Base-by-base conservation (phyloP, 2,329 filamentous ascomycete genomes). In the Sordariomycetes sp. region DNA sequence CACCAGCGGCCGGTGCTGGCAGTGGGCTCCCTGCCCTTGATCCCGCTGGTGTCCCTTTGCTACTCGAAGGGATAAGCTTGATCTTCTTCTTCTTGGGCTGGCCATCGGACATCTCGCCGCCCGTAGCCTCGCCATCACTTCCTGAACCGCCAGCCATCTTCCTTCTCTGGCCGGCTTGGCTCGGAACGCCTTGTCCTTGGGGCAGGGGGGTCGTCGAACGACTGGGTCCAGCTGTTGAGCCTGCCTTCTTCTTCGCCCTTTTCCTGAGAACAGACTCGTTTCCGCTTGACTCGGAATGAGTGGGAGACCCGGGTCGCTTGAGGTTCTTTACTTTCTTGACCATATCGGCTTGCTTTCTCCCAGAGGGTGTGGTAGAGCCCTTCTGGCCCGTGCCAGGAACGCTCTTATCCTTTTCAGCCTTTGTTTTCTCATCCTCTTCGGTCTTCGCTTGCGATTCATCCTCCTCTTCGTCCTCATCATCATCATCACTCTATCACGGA, bases 231-330 rank as follows among this genome's bases (percentile, higher is more conserved):
- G 76, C 69, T 16, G 79, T 78, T 18, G 74, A 67, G 2, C 68
- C 70, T 1, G 72, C 71, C 61, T 83, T 80, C 68, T 87, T 88
- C 74, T 87, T 89, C 68, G 88, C 83, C 69, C 81, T 82, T 75
- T 89, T 90, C 73, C 94, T 91, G 63, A 88, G 87, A 25, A 86
- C 83, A 0, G 89, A 93, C 69, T 97, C 93, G 64, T 92, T 95
- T 57, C 90, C 93, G 69, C 90, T 96, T 11, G 90, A 90, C 69
- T 97, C 93, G 1, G 91, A 97, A 35, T 89, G 79, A 62, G 92
- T 88, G 3, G 92, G 90, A 18, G 91, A 96, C 20, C 91, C 90
- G 35, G 89, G 81, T 34, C 93, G 86, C 74, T 97, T 97, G 57
- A 93, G 80, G 35, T 78, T 79, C 66, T 83, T 85, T 65, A 72